Base-by-base conservation (phyloP, 2,329 filamentous ascomycete species). In the Stenocarpella maydis region DNA sequence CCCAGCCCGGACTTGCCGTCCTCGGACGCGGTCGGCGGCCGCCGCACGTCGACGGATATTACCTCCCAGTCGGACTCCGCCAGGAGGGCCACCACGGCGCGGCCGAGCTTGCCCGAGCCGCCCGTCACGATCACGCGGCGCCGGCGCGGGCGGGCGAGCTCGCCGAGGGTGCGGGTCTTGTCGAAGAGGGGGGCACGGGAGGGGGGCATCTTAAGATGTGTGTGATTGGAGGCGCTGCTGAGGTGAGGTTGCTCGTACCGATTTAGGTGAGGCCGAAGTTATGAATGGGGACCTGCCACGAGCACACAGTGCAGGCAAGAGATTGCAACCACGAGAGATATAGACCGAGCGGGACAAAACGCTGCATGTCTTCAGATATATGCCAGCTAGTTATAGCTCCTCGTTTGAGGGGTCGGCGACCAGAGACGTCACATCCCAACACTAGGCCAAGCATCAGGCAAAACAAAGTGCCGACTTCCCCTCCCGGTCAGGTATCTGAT, bases 1-100 rank as follows among this genome's bases (percentile, higher is more conserved):
- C 60, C 41, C 45, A 71, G 66, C n/a, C 69, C 69, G 41, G 54
- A 43, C 54, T 71, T 71, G 41, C 69, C 69, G 61, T 71, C 69
- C 53, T 71, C 69, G 58, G 49, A 52, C 14, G 61, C 60, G 4
- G 50, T 43, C 3, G 69, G 69, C 4, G 69, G 69, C 24, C 69
- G 69, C 34, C 66, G 37, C 10, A 71, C 26, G 67, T 71, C 69
- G 10, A 69, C 26, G n/a, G 66, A 69, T 45, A 71, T 71, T 19
- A 71, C 69, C 61, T 71, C 69, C 60, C 66, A 71, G 15, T 37
- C 34, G 34, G 55, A 41, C 39, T 37, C 41, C 4, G 66, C 37
- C 17, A 71, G 53, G 26, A 68, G 66, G 5, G 7, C 12, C 26
- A 71, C 69, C 14, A 67, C 66, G 15, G 69, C 58, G 49, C 69